Evolutionary conservation across 2,329 filamentous ascomycete genomes (phyloP).

Genomic region (Raffaelea albimanens): DNA sequence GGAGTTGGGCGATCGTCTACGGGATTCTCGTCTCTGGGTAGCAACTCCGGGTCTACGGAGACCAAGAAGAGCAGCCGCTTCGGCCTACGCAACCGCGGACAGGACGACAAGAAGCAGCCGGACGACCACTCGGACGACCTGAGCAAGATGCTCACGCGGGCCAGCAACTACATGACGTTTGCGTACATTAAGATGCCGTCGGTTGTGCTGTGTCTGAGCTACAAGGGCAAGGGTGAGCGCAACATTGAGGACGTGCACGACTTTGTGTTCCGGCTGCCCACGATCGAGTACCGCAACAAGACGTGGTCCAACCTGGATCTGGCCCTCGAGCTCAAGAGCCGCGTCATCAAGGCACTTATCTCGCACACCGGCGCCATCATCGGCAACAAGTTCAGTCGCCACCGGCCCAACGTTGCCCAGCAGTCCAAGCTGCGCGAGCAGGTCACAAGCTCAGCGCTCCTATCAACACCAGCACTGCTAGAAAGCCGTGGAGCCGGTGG

Average conservation of each 20-base stretch:
- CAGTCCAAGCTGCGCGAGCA: conserved; percentile 73
- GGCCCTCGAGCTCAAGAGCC: conserved; percentile 84
- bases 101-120: background rate
- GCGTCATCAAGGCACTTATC: conserved; percentile 86
- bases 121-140: conserved; percentile 59
- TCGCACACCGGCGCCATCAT: conserved; percentile 94
- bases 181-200: conserved; percentile 91
- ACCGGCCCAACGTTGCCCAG: conserved; percentile 72
- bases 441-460: conserved; percentile 66
- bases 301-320: conserved; percentile 98
- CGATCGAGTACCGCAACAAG: conserved; percentile 95
- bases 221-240: conserved; percentile 91
- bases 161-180: conserved; percentile 95
- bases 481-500: conserved; percentile 38
- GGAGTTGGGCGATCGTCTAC: conserved; percentile 39
- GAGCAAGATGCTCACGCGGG: conserved; percentile 90
- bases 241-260: conserved; percentile 96
- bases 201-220: conserved; percentile 89
- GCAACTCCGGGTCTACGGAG: conserved; percentile 19
- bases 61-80: conserved; percentile 46
- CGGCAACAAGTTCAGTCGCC: conserved; percentile 90
- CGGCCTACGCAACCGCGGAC: conserved; percentile 28
- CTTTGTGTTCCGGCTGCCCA: conserved; percentile 91
- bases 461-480: conserved; percentile 30
- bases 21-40: conserved; percentile 30